A percentile compares a stretch with the other conserved stretches of the same genome.
These are phyloP conservation scores for Cenchrus americanus DNA, from an alignment of 176 grass and related monocot species.

Conservation along the genomic window DNA sequence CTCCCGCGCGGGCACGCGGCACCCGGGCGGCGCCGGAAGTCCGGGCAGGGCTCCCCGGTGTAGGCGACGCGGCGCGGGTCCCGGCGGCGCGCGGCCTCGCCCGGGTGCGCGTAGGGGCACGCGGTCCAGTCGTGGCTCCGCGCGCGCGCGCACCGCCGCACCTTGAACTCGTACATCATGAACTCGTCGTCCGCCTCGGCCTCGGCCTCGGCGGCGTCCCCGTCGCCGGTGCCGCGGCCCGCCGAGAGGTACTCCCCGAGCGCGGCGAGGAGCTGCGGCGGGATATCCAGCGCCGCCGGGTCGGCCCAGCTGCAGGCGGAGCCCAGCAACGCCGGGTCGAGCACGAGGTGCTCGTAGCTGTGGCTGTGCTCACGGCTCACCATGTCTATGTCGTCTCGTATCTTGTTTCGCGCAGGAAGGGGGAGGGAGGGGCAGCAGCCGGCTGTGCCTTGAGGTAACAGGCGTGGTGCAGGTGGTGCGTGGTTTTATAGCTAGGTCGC, in stretches of 20 bases:
- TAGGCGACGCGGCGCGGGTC: constrained; percentile 79
- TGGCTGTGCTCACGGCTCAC: constrained; percentile 33
- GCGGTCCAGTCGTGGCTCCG: constrained; percentile 96
- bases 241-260: constrained; percentile 52
- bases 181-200: constrained; percentile 80
- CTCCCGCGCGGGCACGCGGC: constrained; percentile 63
- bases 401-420: too few species aligned
- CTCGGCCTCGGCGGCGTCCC: neutral
- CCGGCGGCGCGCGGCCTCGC: constrained; percentile 81
- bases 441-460: constrained; percentile 5
- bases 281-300: constrained; percentile 29
- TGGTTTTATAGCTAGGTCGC: constrained; percentile 38
- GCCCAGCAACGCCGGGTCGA: constrained; percentile 41
- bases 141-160: constrained; percentile 78
- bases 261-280: constrained; percentile 57
- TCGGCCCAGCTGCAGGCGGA: constrained; percentile 35
- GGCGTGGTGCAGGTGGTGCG: neutral
- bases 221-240: neutral
- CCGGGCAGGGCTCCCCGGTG: constrained; percentile 76
- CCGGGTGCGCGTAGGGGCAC: constrained; percentile 93
- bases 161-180: constrained; percentile 98
- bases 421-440: neutral
- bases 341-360: constrained; percentile 32
- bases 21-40: constrained; percentile 61
- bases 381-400: constrained; percentile 11